Evolutionary conservation across 192 early-diverging fungal genomes (phyloP).

Genomic region (Allomyces macrogynus): DNA sequence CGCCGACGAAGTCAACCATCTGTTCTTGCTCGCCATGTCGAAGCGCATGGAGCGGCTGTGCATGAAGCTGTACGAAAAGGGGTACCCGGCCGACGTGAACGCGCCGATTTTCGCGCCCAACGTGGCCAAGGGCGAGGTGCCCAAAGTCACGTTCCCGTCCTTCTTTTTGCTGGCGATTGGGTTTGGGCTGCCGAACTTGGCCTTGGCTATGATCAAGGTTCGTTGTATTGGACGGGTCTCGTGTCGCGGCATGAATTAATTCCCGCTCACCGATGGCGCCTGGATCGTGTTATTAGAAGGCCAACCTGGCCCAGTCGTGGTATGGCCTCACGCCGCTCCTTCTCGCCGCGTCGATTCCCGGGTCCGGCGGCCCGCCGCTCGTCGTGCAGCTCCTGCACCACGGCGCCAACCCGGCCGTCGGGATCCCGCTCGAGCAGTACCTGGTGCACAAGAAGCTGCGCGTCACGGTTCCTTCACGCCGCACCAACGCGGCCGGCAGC

Average conservation of each 20-base stretch:
- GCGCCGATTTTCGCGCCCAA: conserved; percentile 11
- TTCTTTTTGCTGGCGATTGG: conserved; percentile 27
- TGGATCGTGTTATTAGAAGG: conserved; percentile 2
- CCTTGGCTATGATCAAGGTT: conserved; percentile 29
- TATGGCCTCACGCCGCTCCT: conserved; percentile 28
- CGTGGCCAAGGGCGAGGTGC: not conserved
- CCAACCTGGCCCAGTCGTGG: conserved; percentile 24
- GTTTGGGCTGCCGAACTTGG: conserved; percentile 21
- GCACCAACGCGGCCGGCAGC: not conserved
- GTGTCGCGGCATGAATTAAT: too few relatives aligned
- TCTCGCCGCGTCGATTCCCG: conserved; percentile 6
- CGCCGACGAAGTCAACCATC: conserved; percentile 16
- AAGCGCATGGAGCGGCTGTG: conserved; percentile 27
- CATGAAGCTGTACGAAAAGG: conserved; percentile 29
- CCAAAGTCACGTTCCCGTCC: conserved; percentile 17
- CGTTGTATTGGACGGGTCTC: not conserved
- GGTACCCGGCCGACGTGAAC: conserved; percentile 29
- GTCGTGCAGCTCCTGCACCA: not conserved
- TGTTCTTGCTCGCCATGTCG: conserved; percentile 22
- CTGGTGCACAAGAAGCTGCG: conserved; percentile 1
- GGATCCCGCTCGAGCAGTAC: conserved; percentile 2
- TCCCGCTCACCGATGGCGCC: too few relatives aligned
- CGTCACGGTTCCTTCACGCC: not conserved
- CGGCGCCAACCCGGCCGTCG: not conserved
- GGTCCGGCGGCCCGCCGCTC: not conserved